Conservation (phyloP, 2,329 filamentous ascomycete genomes). For the Phialemoniopsis sp. region DNA sequence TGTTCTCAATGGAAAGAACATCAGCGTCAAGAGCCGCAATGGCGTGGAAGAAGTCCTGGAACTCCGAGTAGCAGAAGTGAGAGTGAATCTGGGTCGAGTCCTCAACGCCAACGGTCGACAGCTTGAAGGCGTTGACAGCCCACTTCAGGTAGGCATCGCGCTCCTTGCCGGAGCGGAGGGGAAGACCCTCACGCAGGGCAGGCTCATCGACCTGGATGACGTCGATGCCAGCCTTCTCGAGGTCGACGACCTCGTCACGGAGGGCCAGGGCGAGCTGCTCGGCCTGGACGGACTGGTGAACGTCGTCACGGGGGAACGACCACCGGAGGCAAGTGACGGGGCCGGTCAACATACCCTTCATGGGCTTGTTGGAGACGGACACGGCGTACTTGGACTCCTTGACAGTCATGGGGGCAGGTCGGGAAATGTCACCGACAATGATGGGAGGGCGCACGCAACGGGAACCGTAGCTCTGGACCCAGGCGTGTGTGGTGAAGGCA, state of each 20-base stretch:
- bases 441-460: constrained; percentile 98
- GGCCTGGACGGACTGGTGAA: constrained; percentile 98
- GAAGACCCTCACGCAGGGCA: constrained; percentile 97
- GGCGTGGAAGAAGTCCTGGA: constrained; percentile 99
- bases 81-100: constrained; percentile 99
- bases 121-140: constrained; percentile 97
- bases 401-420: constrained; percentile 95
- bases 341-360: constrained; percentile 99
- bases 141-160: constrained; percentile 95
- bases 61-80: constrained; percentile 99
- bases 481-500: constrained; percentile 97
- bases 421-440: constrained; percentile 97
- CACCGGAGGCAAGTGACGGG: constrained; percentile 98
- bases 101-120: constrained; percentile 87
- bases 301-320: constrained; percentile 99
- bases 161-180: constrained; percentile 88
- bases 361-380: constrained; percentile 94
- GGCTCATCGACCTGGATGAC: constrained; percentile 99
- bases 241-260: constrained; percentile 96
- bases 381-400: constrained; percentile 99
- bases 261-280: constrained; percentile 98
- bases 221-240: constrained; percentile 92
- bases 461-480: constrained; percentile 96
- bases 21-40: constrained; percentile 97
- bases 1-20: constrained; percentile 99